A percentile compares a stretch with the other conserved stretches of the same genome.
These are phyloP conservation scores for Coemansia sp. DNA, from an alignment of 192 early-diverging fungal species.

Conservation along the genomic window DNA sequence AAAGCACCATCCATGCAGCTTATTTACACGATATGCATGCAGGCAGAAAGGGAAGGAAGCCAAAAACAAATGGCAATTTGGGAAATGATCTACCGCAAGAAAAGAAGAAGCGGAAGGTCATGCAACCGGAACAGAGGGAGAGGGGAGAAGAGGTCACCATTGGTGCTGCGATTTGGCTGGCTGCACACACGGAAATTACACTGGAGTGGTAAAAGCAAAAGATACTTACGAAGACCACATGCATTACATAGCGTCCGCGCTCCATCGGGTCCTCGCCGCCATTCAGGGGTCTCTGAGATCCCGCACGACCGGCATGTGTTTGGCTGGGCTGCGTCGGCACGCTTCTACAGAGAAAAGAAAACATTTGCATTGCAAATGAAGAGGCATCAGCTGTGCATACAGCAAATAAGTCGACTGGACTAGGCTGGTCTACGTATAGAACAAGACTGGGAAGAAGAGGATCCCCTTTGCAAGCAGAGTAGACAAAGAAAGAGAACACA, in stretches of 20 bases:
- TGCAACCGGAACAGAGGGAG: not conserved
- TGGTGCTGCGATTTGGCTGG: not conserved
- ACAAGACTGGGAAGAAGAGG: too few relatives aligned
- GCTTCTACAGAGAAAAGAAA: constrained; percentile 35
- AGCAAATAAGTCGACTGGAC: not conserved
- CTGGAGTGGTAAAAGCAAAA: not conserved
- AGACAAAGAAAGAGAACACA: too few relatives aligned
- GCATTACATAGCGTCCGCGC: constrained; percentile 94
- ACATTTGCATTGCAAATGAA: not conserved
- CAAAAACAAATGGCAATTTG: not conserved
- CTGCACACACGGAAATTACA: not conserved
- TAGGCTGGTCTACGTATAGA: too few relatives aligned
- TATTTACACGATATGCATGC: not conserved
- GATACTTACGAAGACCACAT: constrained; percentile 80
- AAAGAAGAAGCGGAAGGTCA: not conserved
- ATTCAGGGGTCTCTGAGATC: constrained; percentile 88
- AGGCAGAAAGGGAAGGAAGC: not conserved
- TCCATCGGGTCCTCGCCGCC: constrained; percentile 90
- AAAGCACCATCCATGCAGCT: not conserved
- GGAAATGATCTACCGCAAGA: not conserved
- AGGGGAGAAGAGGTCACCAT: too few relatives aligned
- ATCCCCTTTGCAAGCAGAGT: too few relatives aligned
- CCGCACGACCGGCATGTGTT: constrained; percentile 76
- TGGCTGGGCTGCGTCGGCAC: constrained; percentile 59
- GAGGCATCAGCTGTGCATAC: not conserved